Percentiles rank a stretch among this genome's conserved stretches.
These are phyloP conservation scores for Elsinoe fawcettii DNA, from an alignment of 2,329 filamentous ascomycete genomes.

Conservation along the genomic window DNA sequence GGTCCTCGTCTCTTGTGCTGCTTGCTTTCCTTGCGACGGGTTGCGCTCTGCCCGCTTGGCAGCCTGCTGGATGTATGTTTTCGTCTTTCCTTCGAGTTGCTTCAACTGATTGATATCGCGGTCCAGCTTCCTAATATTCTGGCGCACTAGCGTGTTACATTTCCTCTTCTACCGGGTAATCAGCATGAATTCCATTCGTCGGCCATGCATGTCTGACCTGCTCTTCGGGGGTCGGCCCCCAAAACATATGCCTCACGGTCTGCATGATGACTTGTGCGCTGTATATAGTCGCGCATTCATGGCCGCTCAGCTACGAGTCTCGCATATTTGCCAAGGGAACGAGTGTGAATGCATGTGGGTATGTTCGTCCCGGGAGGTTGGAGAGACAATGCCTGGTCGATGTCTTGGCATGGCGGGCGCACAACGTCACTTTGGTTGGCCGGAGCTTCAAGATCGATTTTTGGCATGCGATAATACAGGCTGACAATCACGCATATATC, in stretches of 20 bases:
- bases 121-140: conserved; percentile 88
- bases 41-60: conserved; percentile 74
- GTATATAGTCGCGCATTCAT: neutral
- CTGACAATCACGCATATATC: neutral
- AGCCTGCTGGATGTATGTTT: conserved; percentile 73
- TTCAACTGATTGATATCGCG: conserved; percentile 79
- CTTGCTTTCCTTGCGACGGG: conserved; percentile 69
- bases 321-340: neutral
- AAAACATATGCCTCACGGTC: conserved; percentile 75
- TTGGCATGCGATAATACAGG: neutral
- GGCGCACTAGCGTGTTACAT: conserved; percentile 83
- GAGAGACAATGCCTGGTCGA: neutral
- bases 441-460: neutral
- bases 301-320: neutral
- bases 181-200: conserved; percentile 7
- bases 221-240: conserved; percentile 83
- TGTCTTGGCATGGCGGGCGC: neutral
- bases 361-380: conserved; percentile 1
- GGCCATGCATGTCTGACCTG: conserved; percentile 54
- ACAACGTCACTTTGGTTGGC: neutral
- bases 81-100: conserved; percentile 73
- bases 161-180: conserved; percentile 65
- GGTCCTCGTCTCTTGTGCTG: conserved; percentile 71
- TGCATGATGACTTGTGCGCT: conserved; percentile 57
- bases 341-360: neutral